phyloP scores from a whole-genome alignment of 805 yeast genomes.

The Candida railenensis region DNA sequence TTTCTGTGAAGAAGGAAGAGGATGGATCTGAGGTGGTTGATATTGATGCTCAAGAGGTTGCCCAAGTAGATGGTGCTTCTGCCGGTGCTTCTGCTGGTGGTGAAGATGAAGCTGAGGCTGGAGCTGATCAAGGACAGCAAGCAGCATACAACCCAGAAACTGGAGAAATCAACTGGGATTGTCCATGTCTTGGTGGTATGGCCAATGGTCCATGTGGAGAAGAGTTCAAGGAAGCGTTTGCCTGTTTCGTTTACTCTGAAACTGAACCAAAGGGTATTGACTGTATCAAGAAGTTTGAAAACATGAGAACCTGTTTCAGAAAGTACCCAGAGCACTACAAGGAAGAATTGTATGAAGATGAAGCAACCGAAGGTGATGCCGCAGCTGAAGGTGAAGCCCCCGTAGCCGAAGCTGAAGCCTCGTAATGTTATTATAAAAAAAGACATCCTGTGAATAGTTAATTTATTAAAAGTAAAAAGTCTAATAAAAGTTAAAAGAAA shows the following conservation, averaged over 20 bases:
- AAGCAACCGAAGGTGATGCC: slow-evolving; percentile 17
- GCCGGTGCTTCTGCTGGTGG: slow-evolving; percentile 1
- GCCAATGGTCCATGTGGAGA: slow-evolving; percentile 97
- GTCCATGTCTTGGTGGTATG: slow-evolving; percentile 99
- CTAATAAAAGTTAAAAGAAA: no score
- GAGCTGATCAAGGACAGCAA: slow-evolving; percentile 30
- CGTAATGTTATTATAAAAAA: background rate
- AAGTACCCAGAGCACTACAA: slow-evolving; percentile 89
- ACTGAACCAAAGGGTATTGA: slow-evolving; percentile 96
- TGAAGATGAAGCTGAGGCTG: slow-evolving; percentile 7
- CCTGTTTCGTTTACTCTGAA: slow-evolving; percentile 91
- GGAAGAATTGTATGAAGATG: slow-evolving; percentile 85
- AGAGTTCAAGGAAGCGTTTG: slow-evolving; percentile 65
- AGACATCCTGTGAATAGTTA: slow-evolving; percentile 3
- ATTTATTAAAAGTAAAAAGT: background rate
- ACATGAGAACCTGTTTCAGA: slow-evolving; percentile 94
- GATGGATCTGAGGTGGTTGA: background rate
- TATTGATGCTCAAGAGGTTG: background rate
- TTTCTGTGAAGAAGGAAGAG: background rate
- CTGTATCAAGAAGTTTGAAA: slow-evolving; percentile 85
- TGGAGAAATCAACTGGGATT: slow-evolving; percentile 99
- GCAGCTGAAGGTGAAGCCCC: background rate
- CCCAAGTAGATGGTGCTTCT: slow-evolving; percentile 1
- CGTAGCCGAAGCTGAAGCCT: no score
- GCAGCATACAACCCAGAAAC: slow-evolving; percentile 95